Conservation (phyloP, 768 basidiomycete genomes). For the Tremella yokohamensis region DNA sequence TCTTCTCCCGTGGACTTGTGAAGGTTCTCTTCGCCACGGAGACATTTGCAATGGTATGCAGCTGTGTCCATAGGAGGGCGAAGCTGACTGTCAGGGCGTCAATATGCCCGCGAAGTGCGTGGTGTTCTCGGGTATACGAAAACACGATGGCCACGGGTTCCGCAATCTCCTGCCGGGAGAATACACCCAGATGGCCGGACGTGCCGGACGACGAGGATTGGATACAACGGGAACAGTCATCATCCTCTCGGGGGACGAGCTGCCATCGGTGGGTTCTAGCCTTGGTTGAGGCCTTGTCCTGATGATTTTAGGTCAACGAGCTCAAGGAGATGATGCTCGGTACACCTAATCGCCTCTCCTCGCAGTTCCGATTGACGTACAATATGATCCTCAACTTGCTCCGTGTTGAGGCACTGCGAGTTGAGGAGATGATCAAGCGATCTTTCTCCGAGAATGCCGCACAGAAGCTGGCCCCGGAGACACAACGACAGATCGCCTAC, state of each 20-base stretch:
- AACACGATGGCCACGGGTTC: slow-evolving; percentile 91
- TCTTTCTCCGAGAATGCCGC: slow-evolving; percentile 98
- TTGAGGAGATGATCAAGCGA: slow-evolving; percentile 99
- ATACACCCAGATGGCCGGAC: slow-evolving; percentile 99
- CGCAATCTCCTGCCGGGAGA: slow-evolving; percentile 59
- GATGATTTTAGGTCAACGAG: slow-evolving; percentile 61
- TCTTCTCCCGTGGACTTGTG: slow-evolving; percentile 91
- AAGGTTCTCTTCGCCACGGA: slow-evolving; percentile 97
- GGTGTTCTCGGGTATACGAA: slow-evolving; percentile 89
- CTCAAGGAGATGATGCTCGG: slow-evolving; percentile 90
- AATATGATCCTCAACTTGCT: slow-evolving; percentile 98
- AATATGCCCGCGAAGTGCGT: slow-evolving; percentile 99
- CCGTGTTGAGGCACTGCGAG: slow-evolving; percentile 88
- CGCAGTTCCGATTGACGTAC: slow-evolving; percentile 96
- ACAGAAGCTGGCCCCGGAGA: slow-evolving; percentile 84
- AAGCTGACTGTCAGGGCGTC: slow-evolving; percentile 65
- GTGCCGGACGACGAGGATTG: slow-evolving; percentile 91
- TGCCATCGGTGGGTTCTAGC: slow-evolving; percentile 69
- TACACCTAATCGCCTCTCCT: slow-evolving; percentile 82
- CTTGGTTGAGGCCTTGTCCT: slow-evolving; percentile 1
- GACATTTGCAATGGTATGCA: slow-evolving; percentile 94
- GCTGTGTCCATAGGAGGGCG: background rate
- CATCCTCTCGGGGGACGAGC: slow-evolving; percentile 69
- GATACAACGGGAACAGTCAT: slow-evolving; percentile 95
- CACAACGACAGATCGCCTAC: slow-evolving; percentile 80